These are phyloP conservation scores for Tetracentron sinense DNA, from an alignment of 164 flowering plant genomes.

Conservation along the genomic window DNA sequence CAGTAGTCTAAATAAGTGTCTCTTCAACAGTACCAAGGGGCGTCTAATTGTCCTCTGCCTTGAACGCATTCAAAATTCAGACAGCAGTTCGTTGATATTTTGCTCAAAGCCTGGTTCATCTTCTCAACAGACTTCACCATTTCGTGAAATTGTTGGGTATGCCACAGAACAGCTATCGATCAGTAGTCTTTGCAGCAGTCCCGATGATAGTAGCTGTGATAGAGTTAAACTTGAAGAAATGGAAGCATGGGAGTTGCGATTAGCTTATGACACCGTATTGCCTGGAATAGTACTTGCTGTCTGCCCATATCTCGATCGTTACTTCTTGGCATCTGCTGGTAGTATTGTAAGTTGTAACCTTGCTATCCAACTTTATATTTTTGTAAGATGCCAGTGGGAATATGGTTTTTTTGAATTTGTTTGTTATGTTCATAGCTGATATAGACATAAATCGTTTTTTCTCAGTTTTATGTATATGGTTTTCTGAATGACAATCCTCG, in stretches of 20 bases:
- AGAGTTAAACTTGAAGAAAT: conserved; percentile 76
- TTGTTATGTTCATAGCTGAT: conserved; percentile 4
- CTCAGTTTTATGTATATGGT: conserved; percentile 83
- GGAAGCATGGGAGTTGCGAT: conserved; percentile 69
- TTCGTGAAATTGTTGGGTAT: conserved; percentile 59
- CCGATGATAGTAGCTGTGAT: conserved; percentile 72
- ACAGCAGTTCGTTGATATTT: conserved; percentile 54
- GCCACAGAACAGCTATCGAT: conserved; percentile 66
- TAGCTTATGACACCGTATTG: conserved; percentile 38
- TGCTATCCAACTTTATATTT: conserved; percentile 5
- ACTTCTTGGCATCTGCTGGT: conserved; percentile 87
- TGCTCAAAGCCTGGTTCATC: conserved; percentile 51
- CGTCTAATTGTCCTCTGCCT: conserved; percentile 74
- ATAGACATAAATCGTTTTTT: conserved; percentile 8
- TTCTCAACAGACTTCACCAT: conserved; percentile 62
- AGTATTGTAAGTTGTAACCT: conserved; percentile 64
- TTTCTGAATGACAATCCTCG: conserved; percentile 69
- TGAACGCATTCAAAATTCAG: conserved; percentile 62
- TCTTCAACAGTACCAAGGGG: conserved; percentile 65
- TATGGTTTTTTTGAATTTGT: not conserved
- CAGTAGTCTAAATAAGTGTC: conserved; percentile 11
- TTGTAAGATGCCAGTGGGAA: not conserved
- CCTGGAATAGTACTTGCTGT: conserved; percentile 81
- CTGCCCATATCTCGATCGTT: conserved; percentile 84
- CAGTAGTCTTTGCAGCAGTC: conserved; percentile 84